Evolutionary conservation across 345 rosid species (phyloP).

Genomic region (Sapria himalayana): DNA sequence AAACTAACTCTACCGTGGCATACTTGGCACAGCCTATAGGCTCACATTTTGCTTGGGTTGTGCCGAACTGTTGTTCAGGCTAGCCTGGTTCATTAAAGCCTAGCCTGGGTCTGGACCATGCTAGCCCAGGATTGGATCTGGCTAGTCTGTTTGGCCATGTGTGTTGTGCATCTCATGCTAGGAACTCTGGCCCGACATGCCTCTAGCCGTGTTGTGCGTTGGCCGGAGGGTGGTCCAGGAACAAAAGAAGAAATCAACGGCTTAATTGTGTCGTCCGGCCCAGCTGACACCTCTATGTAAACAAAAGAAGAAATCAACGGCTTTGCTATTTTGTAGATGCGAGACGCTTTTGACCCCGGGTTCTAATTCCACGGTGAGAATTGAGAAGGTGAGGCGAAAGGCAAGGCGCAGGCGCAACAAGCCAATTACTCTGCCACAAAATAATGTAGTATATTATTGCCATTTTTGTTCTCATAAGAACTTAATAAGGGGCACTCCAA

Average conservation of each 20-base stretch:
- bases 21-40: no score
- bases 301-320: no score
- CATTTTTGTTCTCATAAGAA: conserved; percentile 34
- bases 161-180: neutral
- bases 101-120: no score
- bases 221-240: neutral
- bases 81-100: no score
- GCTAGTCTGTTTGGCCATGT: neutral
- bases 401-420: conserved; percentile 16
- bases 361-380: conserved; percentile 36
- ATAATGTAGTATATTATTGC: conserved; percentile 52
- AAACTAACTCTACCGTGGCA: no score
- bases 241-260: neutral
- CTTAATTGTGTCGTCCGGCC: no score
- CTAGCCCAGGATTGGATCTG: no score
- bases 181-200: neutral
- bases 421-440: conserved; percentile 14
- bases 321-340: conserved; percentile 25
- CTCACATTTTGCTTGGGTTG: no score
- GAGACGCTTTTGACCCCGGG: conserved; percentile 69
- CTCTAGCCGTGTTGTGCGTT: neutral
- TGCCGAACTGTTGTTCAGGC: no score
- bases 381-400: conserved; percentile 29
- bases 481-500: conserved; percentile 32
- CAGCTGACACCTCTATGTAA: no score